Evolutionary conservation across 805 yeast species (phyloP).

Genomic region (Suhomyces vadensis): DNA sequence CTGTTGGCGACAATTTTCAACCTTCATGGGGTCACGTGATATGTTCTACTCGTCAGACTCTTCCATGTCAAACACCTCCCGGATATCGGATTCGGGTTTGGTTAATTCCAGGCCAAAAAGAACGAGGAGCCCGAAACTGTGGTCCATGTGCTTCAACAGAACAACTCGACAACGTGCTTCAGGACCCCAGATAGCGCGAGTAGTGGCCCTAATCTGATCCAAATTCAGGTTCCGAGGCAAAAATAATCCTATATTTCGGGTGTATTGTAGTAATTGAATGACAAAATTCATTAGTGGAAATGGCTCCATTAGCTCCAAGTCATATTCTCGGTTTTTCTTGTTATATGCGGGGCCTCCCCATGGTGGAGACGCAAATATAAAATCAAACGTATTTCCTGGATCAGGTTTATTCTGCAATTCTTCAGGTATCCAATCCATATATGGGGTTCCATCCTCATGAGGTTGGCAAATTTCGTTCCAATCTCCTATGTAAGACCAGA

Average conservation of each 20-base stretch:
- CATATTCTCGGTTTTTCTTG: constrained; percentile 38
- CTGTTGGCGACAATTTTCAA: not conserved
- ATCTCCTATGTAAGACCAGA: constrained; percentile 52
- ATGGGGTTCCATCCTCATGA: constrained; percentile 15
- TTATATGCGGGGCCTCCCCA: constrained; percentile 81
- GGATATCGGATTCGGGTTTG: not conserved
- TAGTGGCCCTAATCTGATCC: constrained; percentile 50
- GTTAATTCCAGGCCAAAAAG: constrained; percentile 51
- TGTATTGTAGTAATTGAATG: constrained; percentile 38
- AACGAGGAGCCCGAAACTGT: constrained; percentile 55
- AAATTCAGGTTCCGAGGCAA: constrained; percentile 63
- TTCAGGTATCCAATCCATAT: constrained; percentile 36
- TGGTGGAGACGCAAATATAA: constrained; percentile 78
- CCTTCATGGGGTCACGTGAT: not conserved
- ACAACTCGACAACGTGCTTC: constrained; percentile 47
- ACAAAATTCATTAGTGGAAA: constrained; percentile 48
- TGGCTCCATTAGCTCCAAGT: constrained; percentile 49
- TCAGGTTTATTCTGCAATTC: constrained; percentile 16
- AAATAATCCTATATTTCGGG: constrained; percentile 56
- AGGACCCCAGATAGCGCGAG: constrained; percentile 47
- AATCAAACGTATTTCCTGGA: constrained; percentile 40
- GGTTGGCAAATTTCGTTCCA: constrained; percentile 40
- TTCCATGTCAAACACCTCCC: not conserved
- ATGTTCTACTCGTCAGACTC: not conserved
- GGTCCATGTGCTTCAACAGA: constrained; percentile 41